Percentiles rank a stretch among this genome's conserved stretches.
Evolutionary conservation across 306 rosid species (phyloP).

Genomic region (Prunus salicina): DNA sequence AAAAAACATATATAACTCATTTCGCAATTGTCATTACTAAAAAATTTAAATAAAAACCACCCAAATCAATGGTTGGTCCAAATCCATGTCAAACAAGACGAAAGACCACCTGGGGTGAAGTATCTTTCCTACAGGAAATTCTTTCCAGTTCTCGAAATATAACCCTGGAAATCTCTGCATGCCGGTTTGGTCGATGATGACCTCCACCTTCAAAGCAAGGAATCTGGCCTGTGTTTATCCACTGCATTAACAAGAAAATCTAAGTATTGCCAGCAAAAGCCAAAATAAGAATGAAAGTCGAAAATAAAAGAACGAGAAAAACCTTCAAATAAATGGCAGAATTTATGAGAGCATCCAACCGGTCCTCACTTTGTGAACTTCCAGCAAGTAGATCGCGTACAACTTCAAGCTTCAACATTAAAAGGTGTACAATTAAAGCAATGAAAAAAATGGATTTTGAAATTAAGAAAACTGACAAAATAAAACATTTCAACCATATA

Average conservation of each 20-base stretch:
- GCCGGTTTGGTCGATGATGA: conserved; percentile 93
- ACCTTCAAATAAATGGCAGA: conserved; percentile 95
- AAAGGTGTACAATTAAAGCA: conserved; percentile 3
- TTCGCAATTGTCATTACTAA: not conserved
- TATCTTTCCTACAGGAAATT: conserved; percentile 56
- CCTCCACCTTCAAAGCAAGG: conserved; percentile 97
- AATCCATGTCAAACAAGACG: conserved; percentile 13
- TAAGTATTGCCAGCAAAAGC: conserved; percentile 26
- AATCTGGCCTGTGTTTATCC: conserved; percentile 99
- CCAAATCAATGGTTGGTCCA: conserved; percentile 11
- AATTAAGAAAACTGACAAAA: not conserved
- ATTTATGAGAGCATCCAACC: conserved; percentile 74
- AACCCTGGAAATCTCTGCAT: conserved; percentile 94
- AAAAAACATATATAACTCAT: not conserved
- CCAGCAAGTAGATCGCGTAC: conserved; percentile 60
- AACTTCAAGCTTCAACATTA: conserved; percentile 74
- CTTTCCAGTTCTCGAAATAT: conserved; percentile 85
- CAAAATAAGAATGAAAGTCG: not conserved
- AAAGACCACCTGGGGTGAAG: conserved; percentile 67
- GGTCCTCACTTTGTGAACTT: conserved; percentile 49
- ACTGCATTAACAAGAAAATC: conserved; percentile 54
- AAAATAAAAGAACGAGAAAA: conserved; percentile 12
- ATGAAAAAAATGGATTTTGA: not conserved
- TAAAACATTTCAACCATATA: not conserved
- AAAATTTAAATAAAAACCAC: not conserved